phyloP scores from a whole-genome alignment of 1,284 basidiomycete species.

The Heterobasidion occidentale region DNA sequence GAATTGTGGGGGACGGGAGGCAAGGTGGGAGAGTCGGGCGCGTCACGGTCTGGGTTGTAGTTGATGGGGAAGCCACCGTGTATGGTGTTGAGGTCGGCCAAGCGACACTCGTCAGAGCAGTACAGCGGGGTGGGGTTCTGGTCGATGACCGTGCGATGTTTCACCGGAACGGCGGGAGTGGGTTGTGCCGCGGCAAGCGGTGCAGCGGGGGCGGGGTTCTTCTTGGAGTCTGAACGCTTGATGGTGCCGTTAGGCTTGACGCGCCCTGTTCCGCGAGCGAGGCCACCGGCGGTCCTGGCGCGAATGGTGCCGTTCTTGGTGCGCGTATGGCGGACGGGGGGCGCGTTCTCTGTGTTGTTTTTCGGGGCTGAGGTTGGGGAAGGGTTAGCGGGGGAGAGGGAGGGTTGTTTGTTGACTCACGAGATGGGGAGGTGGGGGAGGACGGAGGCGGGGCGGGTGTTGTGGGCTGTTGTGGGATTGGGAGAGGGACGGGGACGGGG shows the following conservation, averaged over 20 bases:
- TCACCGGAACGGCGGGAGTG: conserved; percentile 22
- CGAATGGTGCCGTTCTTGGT: conserved; percentile 34
- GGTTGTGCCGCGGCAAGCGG: conserved; percentile 11
- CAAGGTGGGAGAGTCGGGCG: conserved; percentile 24
- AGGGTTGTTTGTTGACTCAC: conserved; percentile 16
- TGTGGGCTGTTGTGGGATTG: conserved; percentile 1
- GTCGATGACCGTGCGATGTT: conserved; percentile 63
- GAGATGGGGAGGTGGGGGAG: conserved; percentile 21
- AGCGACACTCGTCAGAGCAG: conserved; percentile 68
- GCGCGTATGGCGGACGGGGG: conserved; percentile 22
- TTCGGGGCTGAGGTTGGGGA: conserved; percentile 17
- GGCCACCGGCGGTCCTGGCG: conserved; percentile 34
- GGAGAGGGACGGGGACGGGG: conserved; percentile 24
- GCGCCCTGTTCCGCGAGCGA: conserved; percentile 55
- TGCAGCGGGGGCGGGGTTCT: conserved; percentile 17
- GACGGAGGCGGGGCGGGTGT: conserved; percentile 25
- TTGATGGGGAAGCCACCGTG: conserved; percentile 34
- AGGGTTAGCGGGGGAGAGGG: background rate
- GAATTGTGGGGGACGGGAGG: conserved; percentile 33
- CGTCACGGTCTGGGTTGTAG: conserved; percentile 34
- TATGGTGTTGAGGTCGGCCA: conserved; percentile 42
- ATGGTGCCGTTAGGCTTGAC: conserved; percentile 45
- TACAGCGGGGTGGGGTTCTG: conserved; percentile 68
- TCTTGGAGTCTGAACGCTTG: conserved; percentile 32
- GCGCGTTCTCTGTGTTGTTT: conserved; percentile 15